Base-by-base conservation (phyloP, 2,329 filamentous ascomycete species). In the Coniosporium tulheliwenetii region DNA sequence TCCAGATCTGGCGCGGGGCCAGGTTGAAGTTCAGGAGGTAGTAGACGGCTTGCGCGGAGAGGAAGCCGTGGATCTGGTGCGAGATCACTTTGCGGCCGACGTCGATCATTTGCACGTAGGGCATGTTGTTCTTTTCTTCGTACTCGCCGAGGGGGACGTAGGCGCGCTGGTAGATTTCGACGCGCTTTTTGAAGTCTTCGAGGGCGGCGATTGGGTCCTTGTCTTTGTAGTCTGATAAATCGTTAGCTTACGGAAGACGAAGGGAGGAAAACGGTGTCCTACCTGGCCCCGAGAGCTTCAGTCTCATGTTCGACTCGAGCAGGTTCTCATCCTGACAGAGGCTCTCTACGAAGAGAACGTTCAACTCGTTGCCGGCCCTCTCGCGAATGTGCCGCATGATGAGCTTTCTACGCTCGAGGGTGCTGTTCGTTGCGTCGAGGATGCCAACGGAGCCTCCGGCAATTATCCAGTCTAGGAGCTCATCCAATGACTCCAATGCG, bases 11-110 rank as follows among this genome's bases (percentile, higher is more conserved):
- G 41, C 91, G 75, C 1, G 91, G 87, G 0, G 89, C 85, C 12
- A 98, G 73, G 52, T 98, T 96, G 70, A 98, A 98, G 51, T 93
- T 96, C 37, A 91, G 81, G 8, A 98, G 71, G 53, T 96, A 98
- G 48, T 87, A 93, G 42, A 91, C 86, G 41, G 93, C 91, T 46
- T 91, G 85, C 33, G 83, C 84, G 43, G 86, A 86, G 38, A 98
- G 70, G 60, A 98, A 98, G 5, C 91, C 91, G 49, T 81, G 81
- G 45, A 95, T 78, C 46, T 91, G 83, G 57, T 93, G 83, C 37
- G 89, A 83, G 36, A 96, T 78, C 45, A 96, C 74, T 61, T 98
- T 98, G 45, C 89, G 78, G 35, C 91, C 91, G 2, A 98, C 91
- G 58, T 98, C 91, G 48, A 96, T 85, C 82, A 96, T 94, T 67